A percentile compares a stretch with the other conserved stretches of the same genome.
Conservation (phyloP, 495 filamentous ascomycete genomes). For the Neurospora sp. region DNA sequence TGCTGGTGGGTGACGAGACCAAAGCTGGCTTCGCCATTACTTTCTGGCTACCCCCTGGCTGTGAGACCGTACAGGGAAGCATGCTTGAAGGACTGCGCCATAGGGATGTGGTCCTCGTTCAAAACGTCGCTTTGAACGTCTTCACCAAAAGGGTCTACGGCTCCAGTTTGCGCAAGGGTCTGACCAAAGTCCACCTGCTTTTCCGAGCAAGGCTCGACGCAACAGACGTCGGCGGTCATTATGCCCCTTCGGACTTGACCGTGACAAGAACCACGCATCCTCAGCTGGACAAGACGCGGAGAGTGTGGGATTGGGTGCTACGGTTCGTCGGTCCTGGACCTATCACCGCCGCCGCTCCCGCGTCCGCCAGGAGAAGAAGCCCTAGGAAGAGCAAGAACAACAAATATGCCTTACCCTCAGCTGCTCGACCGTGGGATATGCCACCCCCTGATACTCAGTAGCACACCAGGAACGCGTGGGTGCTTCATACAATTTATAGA, state of each 20-base stretch:
- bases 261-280: constrained; percentile 26
- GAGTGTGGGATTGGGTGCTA: constrained; percentile 65
- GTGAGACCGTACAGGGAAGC: constrained; percentile 15
- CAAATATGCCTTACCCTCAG: background rate
- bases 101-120: constrained; percentile 64
- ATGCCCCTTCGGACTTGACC: constrained; percentile 27
- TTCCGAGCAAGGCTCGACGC: constrained; percentile 37
- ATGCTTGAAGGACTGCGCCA: constrained; percentile 47
- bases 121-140: constrained; percentile 63
- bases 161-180: constrained; percentile 56
- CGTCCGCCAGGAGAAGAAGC: background rate
- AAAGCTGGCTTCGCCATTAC: constrained; percentile 70
- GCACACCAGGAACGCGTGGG: background rate
- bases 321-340: constrained; percentile 48
- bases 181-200: constrained; percentile 63
- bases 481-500: background rate
- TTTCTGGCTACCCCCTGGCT: constrained; percentile 57
- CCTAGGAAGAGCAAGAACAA: background rate
- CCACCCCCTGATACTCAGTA: constrained; percentile 13
- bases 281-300: constrained; percentile 51
- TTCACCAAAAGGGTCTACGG: constrained; percentile 71
- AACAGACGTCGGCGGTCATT: constrained; percentile 33
- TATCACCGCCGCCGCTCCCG: background rate
- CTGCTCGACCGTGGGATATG: background rate
- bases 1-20: constrained; percentile 82